These are phyloP conservation scores for Rhynchosporium graminicola DNA, from an alignment of 2,329 filamentous ascomycete genomes.

Conservation along the genomic window DNA sequence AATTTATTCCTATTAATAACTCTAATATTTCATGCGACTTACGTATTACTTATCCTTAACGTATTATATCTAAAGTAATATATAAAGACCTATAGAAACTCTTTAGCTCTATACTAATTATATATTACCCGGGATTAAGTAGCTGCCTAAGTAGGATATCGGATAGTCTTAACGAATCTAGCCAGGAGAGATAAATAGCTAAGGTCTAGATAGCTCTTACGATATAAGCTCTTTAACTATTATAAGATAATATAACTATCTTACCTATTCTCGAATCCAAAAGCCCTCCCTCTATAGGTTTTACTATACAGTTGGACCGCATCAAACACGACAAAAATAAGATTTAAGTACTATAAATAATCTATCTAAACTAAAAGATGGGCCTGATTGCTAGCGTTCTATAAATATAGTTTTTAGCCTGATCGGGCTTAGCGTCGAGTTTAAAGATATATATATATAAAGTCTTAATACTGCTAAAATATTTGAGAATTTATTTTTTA, in stretches of 20 bases:
- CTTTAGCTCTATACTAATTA: slow-evolving; percentile 17
- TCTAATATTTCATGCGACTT: slow-evolving; percentile 22
- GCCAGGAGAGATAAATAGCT: slow-evolving; percentile 16
- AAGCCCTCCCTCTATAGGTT: neutral
- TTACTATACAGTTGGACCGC: too few relatives aligned
- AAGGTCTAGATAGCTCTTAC: slow-evolving; percentile 28
- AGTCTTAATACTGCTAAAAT: too few relatives aligned
- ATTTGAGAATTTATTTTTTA: too few relatives aligned
- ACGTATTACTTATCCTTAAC: slow-evolving; percentile 24
- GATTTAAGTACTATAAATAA: too few relatives aligned
- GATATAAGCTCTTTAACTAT: slow-evolving; percentile 21
- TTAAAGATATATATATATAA: too few relatives aligned
- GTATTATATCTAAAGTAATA: slow-evolving; percentile 25
- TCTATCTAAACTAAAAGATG: too few relatives aligned
- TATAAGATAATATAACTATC: neutral
- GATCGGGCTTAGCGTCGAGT: too few relatives aligned
- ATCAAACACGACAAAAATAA: too few relatives aligned
- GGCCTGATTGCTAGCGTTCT: too few relatives aligned
- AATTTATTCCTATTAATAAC: slow-evolving; percentile 23
- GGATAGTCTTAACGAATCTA: slow-evolving; percentile 13
- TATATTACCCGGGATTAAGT: slow-evolving; percentile 15
- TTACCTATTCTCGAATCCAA: neutral
- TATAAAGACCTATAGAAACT: slow-evolving; percentile 24
- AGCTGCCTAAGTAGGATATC: slow-evolving; percentile 19
- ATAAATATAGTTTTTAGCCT: too few relatives aligned